Base-by-base conservation (phyloP, 1,139 yeast species). In the Yamadazyma spencermartinsiae region DNA sequence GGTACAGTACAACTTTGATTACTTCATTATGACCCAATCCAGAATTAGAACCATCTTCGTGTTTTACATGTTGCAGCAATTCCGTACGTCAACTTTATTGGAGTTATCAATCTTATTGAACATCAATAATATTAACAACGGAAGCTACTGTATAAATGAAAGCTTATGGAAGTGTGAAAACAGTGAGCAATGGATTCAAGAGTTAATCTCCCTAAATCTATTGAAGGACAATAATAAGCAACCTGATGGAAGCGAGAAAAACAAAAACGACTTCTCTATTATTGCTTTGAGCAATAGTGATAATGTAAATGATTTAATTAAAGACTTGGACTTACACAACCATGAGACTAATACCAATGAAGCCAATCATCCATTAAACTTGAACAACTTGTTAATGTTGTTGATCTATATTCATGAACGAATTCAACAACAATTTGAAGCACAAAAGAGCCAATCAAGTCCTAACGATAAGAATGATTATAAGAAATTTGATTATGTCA, bases 21-120 rank as follows among this genome's bases (percentile, higher is more conserved):
- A 86, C 58, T 90, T 89, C 53, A 72, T 88, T 27, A 67, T 76
- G 55, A 86, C 89, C 0, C 97, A 90, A 62, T 80, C 92, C 29
- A 74, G 96, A 50, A 86, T 89, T 39, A 74, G 97, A 53, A 87
- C 96, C 0, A 76, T 90, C 52, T 94, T 86, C 52, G 83, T 84
- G 3, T 79, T 89, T 37, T 81, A 87, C 51, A 72, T 85, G 53
- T 70, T 89, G 14, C 82, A 88, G 39, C 82, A 84, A 25, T 63
- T 87, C 45, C 74, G 87, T 54, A 79, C 89, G 0, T 74, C 86
- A 2, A 42, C 48, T 0, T 69, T 84, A 44, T 76, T 80, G 46
- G 90, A 84, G n/a, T 64, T 79, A 11, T 76, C 77, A 9, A 74
- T 65, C 4, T 82, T 51, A 63, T 79, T 46, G 56, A 80, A 47